A percentile compares a stretch with the other conserved stretches of the same genome.
Conservation (phyloP, 768 basidiomycete species). For the Coprinopsis cinerea region DNA sequence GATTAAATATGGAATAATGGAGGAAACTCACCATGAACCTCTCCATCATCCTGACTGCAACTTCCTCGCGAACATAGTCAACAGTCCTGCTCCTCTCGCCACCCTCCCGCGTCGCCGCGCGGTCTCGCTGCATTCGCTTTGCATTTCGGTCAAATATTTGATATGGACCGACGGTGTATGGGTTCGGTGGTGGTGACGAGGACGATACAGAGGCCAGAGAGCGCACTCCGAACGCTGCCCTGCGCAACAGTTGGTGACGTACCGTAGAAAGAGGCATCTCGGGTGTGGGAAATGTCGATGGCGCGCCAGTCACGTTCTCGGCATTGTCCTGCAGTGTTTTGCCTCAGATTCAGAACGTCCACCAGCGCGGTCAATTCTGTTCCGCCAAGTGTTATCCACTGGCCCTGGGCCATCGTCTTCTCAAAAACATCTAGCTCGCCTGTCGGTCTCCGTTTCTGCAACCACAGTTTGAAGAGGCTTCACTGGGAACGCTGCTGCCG, state of each 20-base stretch:
- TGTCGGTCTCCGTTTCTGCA: no score
- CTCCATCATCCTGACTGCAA: constrained; percentile 88
- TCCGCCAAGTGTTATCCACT: no score
- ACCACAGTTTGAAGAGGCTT: no score
- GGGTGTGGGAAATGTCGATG: no score
- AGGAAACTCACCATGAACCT: constrained; percentile 66
- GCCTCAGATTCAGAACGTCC: no score
- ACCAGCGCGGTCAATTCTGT: no score
- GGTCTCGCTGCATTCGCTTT: constrained; percentile 75
- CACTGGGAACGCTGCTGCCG: no score
- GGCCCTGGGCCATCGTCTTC: no score
- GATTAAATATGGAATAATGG: no score
- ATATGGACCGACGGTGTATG: constrained; percentile 56
- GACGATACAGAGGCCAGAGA: constrained; percentile 46
- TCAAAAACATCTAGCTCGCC: no score
- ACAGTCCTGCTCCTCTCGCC: constrained; percentile 67
- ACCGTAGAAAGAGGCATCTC: constrained; percentile 8
- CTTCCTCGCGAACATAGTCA: constrained; percentile 89
- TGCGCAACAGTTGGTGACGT: constrained; percentile 3
- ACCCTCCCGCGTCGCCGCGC: constrained; percentile 52
- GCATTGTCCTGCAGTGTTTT: no score
- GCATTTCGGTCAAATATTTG: constrained; percentile 81
- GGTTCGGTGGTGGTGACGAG: constrained; percentile 32
- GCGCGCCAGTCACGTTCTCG: no score
- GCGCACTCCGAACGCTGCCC: constrained; percentile 24